Conservation (phyloP, 2,329 filamentous ascomycete genomes). For the Xylaria sp. region DNA sequence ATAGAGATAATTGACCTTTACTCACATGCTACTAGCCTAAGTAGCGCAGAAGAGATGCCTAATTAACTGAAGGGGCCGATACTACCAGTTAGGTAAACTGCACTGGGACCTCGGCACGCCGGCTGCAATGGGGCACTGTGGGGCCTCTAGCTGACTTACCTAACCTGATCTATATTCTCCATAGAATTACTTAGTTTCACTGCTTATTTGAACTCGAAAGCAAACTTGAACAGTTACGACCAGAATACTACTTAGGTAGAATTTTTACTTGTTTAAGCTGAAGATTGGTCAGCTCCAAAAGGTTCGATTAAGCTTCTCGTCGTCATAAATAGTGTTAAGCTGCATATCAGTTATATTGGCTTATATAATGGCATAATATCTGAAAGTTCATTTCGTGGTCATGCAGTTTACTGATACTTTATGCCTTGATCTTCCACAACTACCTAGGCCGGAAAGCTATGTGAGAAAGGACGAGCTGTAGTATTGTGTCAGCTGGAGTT, state of each 20-base stretch:
- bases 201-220: too few species aligned
- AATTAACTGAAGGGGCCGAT: conserved; percentile 3
- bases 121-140: conserved; percentile 42
- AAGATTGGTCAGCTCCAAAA: too few species aligned
- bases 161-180: too few species aligned
- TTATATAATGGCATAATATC: not conserved
- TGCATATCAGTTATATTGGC: not conserved
- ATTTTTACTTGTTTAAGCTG: too few species aligned
- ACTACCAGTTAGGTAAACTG: not conserved
- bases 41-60: conserved; percentile 11
- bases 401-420: too few species aligned
- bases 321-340: not conserved
- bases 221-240: too few species aligned
- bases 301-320: not conserved
- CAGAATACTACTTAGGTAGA: too few species aligned
- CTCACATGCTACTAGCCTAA: conserved; percentile 4
- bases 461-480: too few species aligned
- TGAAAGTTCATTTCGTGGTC: not conserved
- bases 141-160: not conserved
- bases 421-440: too few species aligned
- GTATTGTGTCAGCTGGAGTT: too few species aligned
- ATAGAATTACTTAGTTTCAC: too few species aligned
- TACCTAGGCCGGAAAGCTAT: too few species aligned
- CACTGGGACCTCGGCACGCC: conserved; percentile 42
- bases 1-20: conserved; percentile 32